Evolutionary conservation across 768 basidiomycete species (phyloP).

Genomic region (Amanita pseudoporphyria): DNA sequence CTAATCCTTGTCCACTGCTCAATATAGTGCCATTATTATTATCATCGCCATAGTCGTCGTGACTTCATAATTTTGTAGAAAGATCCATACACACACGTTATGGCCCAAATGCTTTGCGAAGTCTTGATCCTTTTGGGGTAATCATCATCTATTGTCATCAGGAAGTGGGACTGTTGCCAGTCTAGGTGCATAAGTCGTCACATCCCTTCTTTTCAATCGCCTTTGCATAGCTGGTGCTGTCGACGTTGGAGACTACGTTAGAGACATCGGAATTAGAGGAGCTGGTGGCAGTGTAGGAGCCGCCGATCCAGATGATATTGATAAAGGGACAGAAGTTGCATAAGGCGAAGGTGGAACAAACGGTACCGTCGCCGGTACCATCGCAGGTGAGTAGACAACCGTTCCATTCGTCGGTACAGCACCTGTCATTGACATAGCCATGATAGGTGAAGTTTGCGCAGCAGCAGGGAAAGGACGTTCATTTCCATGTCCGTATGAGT

Average conservation of each 20-base stretch:
- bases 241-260: neutral
- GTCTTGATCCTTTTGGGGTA: neutral
- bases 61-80: neutral
- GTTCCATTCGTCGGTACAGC: neutral
- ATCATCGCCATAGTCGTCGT: neutral
- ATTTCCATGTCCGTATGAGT: neutral
- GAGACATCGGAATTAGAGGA: neutral
- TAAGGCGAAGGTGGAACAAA: neutral
- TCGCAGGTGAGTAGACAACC: neutral
- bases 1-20: no score
- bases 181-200: neutral
- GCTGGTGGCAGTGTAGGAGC: neutral
- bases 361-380: neutral
- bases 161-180: conserved; percentile 3
- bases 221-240: neutral
- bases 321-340: neutral
- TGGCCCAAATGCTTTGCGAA: neutral
- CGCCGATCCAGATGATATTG: neutral
- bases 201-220: neutral
- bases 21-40: no score
- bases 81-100: no score
- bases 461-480: neutral
- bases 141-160: neutral
- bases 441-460: neutral
- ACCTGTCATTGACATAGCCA: neutral